Evolutionary conservation across 768 basidiomycete genomes (phyloP).

Genomic region (Peribolospora kevripleyi): DNA sequence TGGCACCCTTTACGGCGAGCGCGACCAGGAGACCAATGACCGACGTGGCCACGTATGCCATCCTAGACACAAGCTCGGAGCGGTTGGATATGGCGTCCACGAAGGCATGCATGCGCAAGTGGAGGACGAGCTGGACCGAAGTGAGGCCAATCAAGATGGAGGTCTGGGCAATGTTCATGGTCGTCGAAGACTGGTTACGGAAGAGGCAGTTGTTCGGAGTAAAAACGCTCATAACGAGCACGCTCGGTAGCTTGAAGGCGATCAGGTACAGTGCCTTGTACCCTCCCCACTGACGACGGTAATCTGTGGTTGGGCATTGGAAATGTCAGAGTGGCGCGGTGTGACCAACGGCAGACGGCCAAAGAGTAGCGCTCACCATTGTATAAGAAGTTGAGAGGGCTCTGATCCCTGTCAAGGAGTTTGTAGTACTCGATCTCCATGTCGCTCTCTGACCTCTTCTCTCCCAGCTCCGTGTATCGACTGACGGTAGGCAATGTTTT

Average conservation of each 20-base stretch:
- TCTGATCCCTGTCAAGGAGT: slow-evolving; percentile 35
- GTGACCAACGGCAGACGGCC: no score
- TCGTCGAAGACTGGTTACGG: slow-evolving; percentile 34
- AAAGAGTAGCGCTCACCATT: slow-evolving; percentile 26
- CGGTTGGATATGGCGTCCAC: slow-evolving; percentile 47
- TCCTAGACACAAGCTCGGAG: slow-evolving; percentile 23
- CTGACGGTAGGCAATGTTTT: slow-evolving; percentile 41
- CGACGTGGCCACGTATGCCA: background rate
- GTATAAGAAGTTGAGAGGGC: slow-evolving; percentile 48
- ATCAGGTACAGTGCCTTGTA: slow-evolving; percentile 13
- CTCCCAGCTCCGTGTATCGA: slow-evolving; percentile 44
- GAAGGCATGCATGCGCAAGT: slow-evolving; percentile 39
- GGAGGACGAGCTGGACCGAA: slow-evolving; percentile 34
- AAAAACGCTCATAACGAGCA: slow-evolving; percentile 40
- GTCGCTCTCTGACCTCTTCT: slow-evolving; percentile 30
- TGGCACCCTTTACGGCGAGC: slow-evolving; percentile 29
- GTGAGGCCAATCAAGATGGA: slow-evolving; percentile 25
- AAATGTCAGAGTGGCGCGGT: background rate
- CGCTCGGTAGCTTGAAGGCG: slow-evolving; percentile 37
- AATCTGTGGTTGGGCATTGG: slow-evolving; percentile 25
- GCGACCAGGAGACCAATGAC: slow-evolving; percentile 37
- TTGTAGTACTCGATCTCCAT: slow-evolving; percentile 48
- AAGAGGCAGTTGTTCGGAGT: slow-evolving; percentile 50
- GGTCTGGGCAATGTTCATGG: background rate
- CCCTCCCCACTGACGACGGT: slow-evolving; percentile 42